These are phyloP conservation scores for Epichloe gansuensis DNA, from an alignment of 2,329 filamentous ascomycete genomes.

Conservation along the genomic window DNA sequence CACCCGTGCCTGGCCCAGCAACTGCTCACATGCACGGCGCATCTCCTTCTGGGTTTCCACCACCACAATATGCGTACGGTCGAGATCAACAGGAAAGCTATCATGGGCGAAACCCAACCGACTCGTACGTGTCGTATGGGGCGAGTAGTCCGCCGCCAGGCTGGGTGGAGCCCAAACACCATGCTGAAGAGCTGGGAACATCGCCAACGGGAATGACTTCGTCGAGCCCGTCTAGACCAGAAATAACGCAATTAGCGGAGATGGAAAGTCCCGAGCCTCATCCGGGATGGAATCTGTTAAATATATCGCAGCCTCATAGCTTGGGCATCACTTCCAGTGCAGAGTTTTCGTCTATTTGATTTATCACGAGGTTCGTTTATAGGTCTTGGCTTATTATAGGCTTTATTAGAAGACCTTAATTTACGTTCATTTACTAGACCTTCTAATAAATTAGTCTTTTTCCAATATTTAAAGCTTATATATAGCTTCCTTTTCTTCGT, in stretches of 20 bases:
- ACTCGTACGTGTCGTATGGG: constrained; percentile 6
- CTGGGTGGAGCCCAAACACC: constrained; percentile 1
- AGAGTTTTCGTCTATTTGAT: too few relatives aligned
- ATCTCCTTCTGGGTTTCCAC: constrained; percentile 2
- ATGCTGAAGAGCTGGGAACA: constrained; percentile 5
- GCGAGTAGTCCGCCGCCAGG: constrained; percentile 1
- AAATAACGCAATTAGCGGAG: constrained; percentile 7
- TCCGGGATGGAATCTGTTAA: background rate
- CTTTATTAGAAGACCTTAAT: too few relatives aligned
- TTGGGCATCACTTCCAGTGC: too few relatives aligned
- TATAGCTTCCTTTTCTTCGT: too few relatives aligned
- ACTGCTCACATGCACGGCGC: background rate
- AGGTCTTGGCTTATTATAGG: too few relatives aligned
- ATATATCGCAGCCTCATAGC: too few relatives aligned
- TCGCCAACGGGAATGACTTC: background rate
- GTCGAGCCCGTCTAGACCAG: background rate
- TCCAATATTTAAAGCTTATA: too few relatives aligned
- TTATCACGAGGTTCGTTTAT: too few relatives aligned
- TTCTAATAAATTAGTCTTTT: too few relatives aligned
- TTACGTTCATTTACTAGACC: too few relatives aligned
- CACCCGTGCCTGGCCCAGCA: background rate
- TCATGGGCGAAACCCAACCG: background rate
- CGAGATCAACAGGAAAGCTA: constrained; percentile 5
- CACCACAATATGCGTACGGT: constrained; percentile 5
- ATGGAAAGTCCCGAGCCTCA: constrained; percentile 9